Evolutionary conservation across 2,329 filamentous ascomycete genomes (phyloP).

Genomic region (Knufia fluminis): DNA sequence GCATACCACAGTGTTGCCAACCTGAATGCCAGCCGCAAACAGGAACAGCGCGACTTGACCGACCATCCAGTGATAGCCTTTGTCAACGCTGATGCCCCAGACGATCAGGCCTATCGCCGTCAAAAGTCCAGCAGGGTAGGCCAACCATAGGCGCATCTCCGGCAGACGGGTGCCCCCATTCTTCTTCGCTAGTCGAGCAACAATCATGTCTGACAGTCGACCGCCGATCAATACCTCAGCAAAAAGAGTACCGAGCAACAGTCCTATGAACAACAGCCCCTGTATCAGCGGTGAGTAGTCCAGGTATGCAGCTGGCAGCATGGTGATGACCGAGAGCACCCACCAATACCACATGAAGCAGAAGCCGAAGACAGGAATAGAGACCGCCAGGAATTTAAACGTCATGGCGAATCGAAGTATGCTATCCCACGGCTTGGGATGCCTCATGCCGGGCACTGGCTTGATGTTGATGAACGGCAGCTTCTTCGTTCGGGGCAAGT

Average conservation of each 20-base stretch:
- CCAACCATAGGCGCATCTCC: conserved; percentile 49
- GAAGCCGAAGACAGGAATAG: conserved; percentile 40
- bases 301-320: conserved; percentile 45
- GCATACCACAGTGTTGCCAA: conserved; percentile 46
- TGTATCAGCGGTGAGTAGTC: conserved; percentile 42
- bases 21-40: conserved; percentile 47
- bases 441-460: conserved; percentile 43
- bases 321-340: conserved; percentile 45
- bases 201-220: conserved; percentile 43
- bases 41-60: conserved; percentile 49
- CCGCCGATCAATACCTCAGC: conserved; percentile 47
- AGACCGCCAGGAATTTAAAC: conserved; percentile 39
- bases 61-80: conserved; percentile 47
- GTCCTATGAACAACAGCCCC: conserved; percentile 45
- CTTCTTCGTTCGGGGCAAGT: conserved; percentile 32
- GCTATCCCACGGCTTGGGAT: conserved; percentile 42
- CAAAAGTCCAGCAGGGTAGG: conserved; percentile 43
- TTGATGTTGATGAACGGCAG: conserved; percentile 39
- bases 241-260: conserved; percentile 45
- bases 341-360: conserved; percentile 51
- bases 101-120: conserved; percentile 43
- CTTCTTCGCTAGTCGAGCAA: conserved; percentile 37
- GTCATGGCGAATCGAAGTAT: conserved; percentile 39
- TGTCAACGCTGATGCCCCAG: conserved; percentile 48
- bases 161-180: conserved; percentile 37